These are phyloP conservation scores for Alternaria sp. DNA, from an alignment of 2,329 filamentous ascomycete genomes.

Conservation along the genomic window DNA sequence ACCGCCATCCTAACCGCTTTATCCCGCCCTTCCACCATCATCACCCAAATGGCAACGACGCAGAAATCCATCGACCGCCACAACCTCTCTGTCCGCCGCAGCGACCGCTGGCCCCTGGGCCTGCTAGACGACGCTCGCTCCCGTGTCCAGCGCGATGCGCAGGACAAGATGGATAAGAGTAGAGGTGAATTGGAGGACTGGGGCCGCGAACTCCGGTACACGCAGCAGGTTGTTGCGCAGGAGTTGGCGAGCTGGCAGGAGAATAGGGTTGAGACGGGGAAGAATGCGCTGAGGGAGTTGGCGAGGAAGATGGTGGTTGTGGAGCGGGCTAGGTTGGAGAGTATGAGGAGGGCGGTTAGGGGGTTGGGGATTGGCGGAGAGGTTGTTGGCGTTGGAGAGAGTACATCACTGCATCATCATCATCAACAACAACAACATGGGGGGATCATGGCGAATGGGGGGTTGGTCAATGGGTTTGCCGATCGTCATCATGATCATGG, in stretches of 20 bases:
- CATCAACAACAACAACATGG: too few relatives aligned
- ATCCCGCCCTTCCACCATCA: conserved; percentile 79
- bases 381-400: too few relatives aligned
- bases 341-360: conserved; percentile 81
- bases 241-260: conserved; percentile 96
- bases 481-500: background rate
- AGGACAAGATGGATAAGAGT: conserved; percentile 77
- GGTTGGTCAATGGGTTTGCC: background rate
- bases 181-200: conserved; percentile 76
- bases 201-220: conserved; percentile 86
- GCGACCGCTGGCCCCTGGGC: conserved; percentile 80
- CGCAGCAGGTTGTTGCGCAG: conserved; percentile 89
- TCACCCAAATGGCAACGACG: conserved; percentile 76
- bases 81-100: conserved; percentile 75
- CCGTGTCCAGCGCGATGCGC: conserved; percentile 82
- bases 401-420: too few relatives aligned
- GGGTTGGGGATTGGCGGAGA: conserved; percentile 47
- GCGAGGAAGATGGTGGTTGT: conserved; percentile 80
- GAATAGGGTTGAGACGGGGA: conserved; percentile 79
- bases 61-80: conserved; percentile 82
- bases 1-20: conserved; percentile 82
- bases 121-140: conserved; percentile 88
- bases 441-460: background rate
- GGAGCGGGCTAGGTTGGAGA: conserved; percentile 81
- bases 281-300: conserved; percentile 77